Evolutionary conservation across 331 rosid genomes (phyloP), one percentile per base, ranked within the genome.

Genomic region (Quercus lobata): DNA sequence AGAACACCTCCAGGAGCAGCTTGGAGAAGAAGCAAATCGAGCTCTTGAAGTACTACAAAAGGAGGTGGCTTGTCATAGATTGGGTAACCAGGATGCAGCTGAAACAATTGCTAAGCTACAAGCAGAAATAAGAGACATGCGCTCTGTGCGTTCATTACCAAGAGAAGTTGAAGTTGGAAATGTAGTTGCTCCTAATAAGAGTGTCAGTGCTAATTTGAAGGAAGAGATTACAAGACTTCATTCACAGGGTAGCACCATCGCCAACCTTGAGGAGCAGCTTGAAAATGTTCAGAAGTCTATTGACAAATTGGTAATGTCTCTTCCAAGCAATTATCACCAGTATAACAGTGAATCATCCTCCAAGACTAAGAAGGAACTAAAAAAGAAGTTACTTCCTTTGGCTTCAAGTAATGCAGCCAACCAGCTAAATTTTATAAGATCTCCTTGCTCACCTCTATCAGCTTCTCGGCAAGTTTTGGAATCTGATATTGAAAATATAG

Each of bases 61-160:
- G 87, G 98, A 96, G 86, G 99, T 96, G 73, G 97, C 97, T 78
- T 96, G 99, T 80, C 99, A 96, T 83, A 92, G 99, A 80, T 86
- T 91, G 58, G 99, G 99, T 56, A 96, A 96, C 82, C 98, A 96
- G 89, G 98, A 93, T 90, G 99, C 99, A 63, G 99, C 98, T 30
- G 98, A 96, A 85, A 96, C 99, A 73, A 92, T 96, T 80, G 99
- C 99, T 27, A 96, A 96, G 82, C 83, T 96, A 82, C 99, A 93
- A 81, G 90, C 88, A 66, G 99, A 96, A 85, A 96, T 96, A 79
- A 89, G 97, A 84, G 99, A 89, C 77, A 96, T 96, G 97, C 88
- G 90, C 49, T 17, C 92, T 12, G 92, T 92, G 75, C 89, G 83
- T 73, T 76, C 93, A 73, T 83, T 62, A 54, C 88, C 91, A 29